Percentiles rank a stretch among this genome's conserved stretches.
These are phyloP conservation scores for Chloranthus sessilifolius DNA, from an alignment of 164 flowering plant genomes.

Conservation along the genomic window DNA sequence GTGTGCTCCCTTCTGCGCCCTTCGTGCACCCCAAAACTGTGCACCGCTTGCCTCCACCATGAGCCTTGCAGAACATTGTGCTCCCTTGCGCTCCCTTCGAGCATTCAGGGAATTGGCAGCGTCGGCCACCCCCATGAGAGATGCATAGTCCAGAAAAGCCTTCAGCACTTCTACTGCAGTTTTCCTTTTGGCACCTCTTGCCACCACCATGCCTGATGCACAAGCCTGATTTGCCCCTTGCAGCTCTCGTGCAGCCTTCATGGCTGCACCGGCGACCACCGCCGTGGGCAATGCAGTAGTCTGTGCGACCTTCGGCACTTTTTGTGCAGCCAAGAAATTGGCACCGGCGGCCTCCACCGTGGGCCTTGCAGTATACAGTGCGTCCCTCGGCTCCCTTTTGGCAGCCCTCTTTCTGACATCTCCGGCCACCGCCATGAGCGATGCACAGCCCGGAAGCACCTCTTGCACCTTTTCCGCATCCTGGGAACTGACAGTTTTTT, in stretches of 20 bases:
- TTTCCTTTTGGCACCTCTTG: conserved; percentile 79
- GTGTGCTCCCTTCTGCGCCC: conserved; percentile 96
- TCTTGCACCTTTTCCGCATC: conserved; percentile 93
- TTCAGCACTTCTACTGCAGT: conserved; percentile 90
- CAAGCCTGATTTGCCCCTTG: conserved; percentile 85
- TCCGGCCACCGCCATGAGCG: conserved; percentile 92
- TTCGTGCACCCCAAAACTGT: conserved; percentile 71
- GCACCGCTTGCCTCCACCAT: conserved; percentile 93
- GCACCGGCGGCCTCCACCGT: conserved; percentile 96
- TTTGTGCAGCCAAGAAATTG: conserved; percentile 84
- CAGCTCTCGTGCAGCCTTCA: conserved; percentile 78
- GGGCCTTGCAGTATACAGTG: conserved; percentile 92
- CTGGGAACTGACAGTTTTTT: conserved; percentile 73
- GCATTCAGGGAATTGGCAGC: conserved; percentile 68
- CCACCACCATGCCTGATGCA: conserved; percentile 99
- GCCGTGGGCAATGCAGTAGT: conserved; percentile 90
- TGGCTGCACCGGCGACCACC: conserved; percentile 89
- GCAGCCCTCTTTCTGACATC: conserved; percentile 83
- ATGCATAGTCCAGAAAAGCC: conserved; percentile 95
- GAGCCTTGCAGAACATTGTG: conserved; percentile 92
- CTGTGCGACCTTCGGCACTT: conserved; percentile 97
- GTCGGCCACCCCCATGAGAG: conserved; percentile 93
- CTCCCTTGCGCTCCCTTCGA: conserved; percentile 95
- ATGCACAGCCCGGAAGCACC: conserved; percentile 97
- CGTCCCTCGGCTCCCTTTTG: conserved; percentile 94